Evolutionary conservation across 1,139 yeast genomes (phyloP).

Genomic region (Suhomyces coccinellae): DNA sequence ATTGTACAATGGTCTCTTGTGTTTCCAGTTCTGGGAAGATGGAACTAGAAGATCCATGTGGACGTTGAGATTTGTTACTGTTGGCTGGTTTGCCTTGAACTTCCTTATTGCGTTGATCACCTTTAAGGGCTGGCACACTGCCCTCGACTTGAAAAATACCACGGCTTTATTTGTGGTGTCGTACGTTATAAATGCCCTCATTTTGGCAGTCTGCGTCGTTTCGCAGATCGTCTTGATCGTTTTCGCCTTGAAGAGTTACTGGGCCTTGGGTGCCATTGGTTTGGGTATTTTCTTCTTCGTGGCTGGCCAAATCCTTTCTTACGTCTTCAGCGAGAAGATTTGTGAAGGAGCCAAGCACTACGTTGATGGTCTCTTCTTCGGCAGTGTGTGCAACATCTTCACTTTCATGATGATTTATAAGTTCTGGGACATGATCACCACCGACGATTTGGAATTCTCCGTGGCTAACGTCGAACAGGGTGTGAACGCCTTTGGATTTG

Average conservation of each 20-base stretch:
- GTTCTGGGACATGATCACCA: constrained; percentile 96
- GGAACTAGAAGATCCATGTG: constrained; percentile 71
- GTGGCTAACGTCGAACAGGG: constrained; percentile 55
- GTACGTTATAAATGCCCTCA: constrained; percentile 68
- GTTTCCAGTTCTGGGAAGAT: constrained; percentile 93
- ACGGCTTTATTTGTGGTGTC: constrained; percentile 65
- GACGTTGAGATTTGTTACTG: constrained; percentile 50
- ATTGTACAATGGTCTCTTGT: constrained; percentile 72
- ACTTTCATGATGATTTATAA: constrained; percentile 93
- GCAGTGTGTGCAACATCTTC: constrained; percentile 74
- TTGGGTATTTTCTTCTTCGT: constrained; percentile 73
- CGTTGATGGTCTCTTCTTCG: constrained; percentile 86
- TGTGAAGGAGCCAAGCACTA: constrained; percentile 80
- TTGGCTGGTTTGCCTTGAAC: constrained; percentile 57
- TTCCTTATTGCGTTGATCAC: constrained; percentile 72
- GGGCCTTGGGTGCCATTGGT: constrained; percentile 84
- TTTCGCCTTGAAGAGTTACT: constrained; percentile 67
- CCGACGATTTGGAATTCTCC: constrained; percentile 90
- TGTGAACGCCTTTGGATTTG: constrained; percentile 32
- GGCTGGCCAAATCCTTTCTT: constrained; percentile 75
- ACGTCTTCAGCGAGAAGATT: constrained; percentile 63
- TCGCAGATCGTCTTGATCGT: constrained; percentile 73
- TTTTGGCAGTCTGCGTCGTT: constrained; percentile 60
- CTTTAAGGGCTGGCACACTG: constrained; percentile 65
- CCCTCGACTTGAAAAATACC: constrained; percentile 48